phyloP scores from a whole-genome alignment of 2,329 filamentous ascomycete genomes.

The Raffaelea albimanens region DNA sequence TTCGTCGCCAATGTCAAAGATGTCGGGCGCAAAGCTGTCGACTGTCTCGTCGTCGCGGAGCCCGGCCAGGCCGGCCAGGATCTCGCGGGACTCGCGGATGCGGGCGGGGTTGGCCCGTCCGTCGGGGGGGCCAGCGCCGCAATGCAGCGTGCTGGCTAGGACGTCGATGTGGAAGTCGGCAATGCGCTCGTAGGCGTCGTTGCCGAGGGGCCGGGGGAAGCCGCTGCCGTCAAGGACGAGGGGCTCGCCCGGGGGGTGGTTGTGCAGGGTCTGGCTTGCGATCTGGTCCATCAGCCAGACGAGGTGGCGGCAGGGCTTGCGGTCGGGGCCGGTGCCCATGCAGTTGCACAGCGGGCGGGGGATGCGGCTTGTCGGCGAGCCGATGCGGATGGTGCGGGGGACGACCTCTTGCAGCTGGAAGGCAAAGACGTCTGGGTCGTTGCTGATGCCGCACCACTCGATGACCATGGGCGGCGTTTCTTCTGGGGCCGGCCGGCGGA shows the following conservation, averaged over 20 bases:
- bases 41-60: conserved; percentile 28
- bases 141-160: conserved; percentile 42
- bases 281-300: conserved; percentile 47
- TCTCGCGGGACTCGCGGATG: conserved; percentile 39
- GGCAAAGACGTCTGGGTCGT: conserved; percentile 35
- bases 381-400: conserved; percentile 41
- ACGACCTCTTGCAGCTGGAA: conserved; percentile 48
- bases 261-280: conserved; percentile 35
- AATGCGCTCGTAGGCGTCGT: conserved; percentile 30
- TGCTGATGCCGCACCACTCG: conserved; percentile 34
- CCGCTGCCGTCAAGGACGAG: conserved; percentile 24
- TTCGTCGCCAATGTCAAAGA: conserved; percentile 23
- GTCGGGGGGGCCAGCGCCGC: conserved; percentile 27
- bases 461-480: conserved; percentile 40
- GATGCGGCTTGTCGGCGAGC: conserved; percentile 27
- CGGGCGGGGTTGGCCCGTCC: conserved; percentile 25
- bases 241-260: conserved; percentile 25
- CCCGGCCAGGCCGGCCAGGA: conserved; percentile 36
- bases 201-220: conserved; percentile 14
- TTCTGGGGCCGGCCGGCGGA: conserved; percentile 19
- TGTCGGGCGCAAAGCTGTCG: conserved; percentile 33
- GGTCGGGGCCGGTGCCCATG: conserved; percentile 10
- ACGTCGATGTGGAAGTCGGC: conserved; percentile 41
- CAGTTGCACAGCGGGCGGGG: conserved; percentile 39
- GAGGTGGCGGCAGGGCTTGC: conserved; percentile 38